phyloP scores from a whole-genome alignment of 2,329 filamentous ascomycete genomes.

The Daldinia sp. region DNA sequence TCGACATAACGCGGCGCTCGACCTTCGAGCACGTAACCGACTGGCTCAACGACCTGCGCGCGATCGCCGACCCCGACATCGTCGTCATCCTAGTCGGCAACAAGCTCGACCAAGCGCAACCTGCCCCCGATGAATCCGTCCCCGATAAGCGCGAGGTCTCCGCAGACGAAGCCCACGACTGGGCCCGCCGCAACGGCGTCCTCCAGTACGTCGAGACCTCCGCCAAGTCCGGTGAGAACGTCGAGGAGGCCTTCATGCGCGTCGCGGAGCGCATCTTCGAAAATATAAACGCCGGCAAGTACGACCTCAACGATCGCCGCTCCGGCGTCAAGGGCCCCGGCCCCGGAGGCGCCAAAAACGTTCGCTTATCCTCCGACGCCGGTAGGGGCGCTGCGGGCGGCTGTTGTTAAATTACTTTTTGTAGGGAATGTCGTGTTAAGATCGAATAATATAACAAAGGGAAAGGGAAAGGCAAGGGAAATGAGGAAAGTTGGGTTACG shows the following conservation, averaged over 20 bases:
- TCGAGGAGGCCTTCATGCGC: slow-evolving; percentile 92
- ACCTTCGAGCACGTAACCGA: slow-evolving; percentile 91
- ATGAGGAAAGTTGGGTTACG: not conserved
- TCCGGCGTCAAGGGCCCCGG: slow-evolving; percentile 86
- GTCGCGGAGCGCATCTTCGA: slow-evolving; percentile 96
- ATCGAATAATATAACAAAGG: not conserved
- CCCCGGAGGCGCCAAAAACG: slow-evolving; percentile 60
- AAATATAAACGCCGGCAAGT: slow-evolving; percentile 94
- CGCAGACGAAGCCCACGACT: slow-evolving; percentile 84
- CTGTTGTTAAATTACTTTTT: slow-evolving; percentile 59
- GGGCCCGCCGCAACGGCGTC: slow-evolving; percentile 87
- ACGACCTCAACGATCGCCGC: slow-evolving; percentile 92
- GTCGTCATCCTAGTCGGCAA: slow-evolving; percentile 96
- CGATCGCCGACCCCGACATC: slow-evolving; percentile 95
- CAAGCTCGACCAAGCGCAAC: slow-evolving; percentile 83
- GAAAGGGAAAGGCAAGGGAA: not conserved
- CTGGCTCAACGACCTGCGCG: slow-evolving; percentile 93
- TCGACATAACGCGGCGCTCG: slow-evolving; percentile 87
- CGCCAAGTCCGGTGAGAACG: slow-evolving; percentile 93
- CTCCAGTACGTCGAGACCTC: slow-evolving; percentile 96
- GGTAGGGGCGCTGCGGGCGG: slow-evolving; percentile 58
- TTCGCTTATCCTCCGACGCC: slow-evolving; percentile 60
- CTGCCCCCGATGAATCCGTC: slow-evolving; percentile 46
- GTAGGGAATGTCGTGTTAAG: not conserved
- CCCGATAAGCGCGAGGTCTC: slow-evolving; percentile 82